Evolutionary conservation across 1,284 basidiomycete species (phyloP).

Genomic region (Heterobasidion occidentale): DNA sequence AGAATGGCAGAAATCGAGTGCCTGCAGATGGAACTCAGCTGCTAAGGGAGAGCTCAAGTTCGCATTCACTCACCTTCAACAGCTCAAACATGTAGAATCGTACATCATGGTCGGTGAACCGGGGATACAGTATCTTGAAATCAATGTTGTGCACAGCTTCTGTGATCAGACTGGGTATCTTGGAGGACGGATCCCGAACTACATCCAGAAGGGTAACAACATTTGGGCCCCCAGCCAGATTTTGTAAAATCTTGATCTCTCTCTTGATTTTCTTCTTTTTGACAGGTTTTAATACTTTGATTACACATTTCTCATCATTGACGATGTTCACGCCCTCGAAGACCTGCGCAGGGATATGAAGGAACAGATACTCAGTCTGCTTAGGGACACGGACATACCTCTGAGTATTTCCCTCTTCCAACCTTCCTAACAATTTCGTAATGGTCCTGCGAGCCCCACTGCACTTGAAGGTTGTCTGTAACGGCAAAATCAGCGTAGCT

Average conservation of each 20-base stretch:
- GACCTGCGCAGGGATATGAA: constrained; percentile 47
- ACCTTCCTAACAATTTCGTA: constrained; percentile 98
- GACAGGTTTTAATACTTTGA: constrained; percentile 98
- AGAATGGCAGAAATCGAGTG: constrained; percentile 96
- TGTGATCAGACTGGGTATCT: constrained; percentile 97
- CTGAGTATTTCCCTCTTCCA: constrained; percentile 93
- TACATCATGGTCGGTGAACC: constrained; percentile 92
- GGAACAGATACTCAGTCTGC: constrained; percentile 3
- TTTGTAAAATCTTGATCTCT: constrained; percentile 98
- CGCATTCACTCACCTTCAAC: constrained; percentile 60
- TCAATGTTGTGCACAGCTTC: constrained; percentile 99
- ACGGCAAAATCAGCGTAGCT: constrained; percentile 16
- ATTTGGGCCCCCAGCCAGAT: constrained; percentile 93
- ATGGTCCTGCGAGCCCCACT: constrained; percentile 95
- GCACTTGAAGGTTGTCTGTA: constrained; percentile 84
- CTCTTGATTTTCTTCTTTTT: constrained; percentile 99
- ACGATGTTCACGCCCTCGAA: constrained; percentile 96
- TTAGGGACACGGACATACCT: constrained; percentile 43
- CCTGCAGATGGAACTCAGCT: constrained; percentile 36
- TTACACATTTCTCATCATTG: constrained; percentile 93
- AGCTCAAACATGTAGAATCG: constrained; percentile 97
- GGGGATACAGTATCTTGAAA: constrained; percentile 95
- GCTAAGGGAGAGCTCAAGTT: neutral
- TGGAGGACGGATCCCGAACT: constrained; percentile 88
- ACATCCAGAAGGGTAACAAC: constrained; percentile 88